Base-by-base conservation (phyloP, 2,329 filamentous ascomycete genomes). In the Clarireedia homoeocarpa region DNA sequence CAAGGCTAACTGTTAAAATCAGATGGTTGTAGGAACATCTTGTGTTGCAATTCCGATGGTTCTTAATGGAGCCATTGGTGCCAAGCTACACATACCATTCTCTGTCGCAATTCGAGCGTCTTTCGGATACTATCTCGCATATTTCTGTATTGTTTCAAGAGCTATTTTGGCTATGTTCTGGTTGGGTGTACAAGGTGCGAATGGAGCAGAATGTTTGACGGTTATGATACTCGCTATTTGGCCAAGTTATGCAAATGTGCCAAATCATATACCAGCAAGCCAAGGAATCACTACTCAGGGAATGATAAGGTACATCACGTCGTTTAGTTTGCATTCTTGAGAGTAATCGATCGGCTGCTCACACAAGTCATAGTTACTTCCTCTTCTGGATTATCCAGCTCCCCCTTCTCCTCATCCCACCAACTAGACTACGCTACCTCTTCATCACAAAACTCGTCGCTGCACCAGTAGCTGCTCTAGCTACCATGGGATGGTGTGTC, bases 171-270 rank as follows among this genome's bases (percentile, higher is more conserved):
- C 74, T 26, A 73, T 77, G 65, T 77, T 79, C 63, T 79, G 76
- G 85, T 81, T 86, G 53, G 82, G 83, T 0, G 84, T 87, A 48
- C 82, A 86, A 61, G 81, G 79, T 42, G 81, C 82, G 58, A 84
- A 84, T 60, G 83, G 84, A 0, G 82, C 78, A 0, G 78, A 80
- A 48, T 71, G 70, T 61, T 69, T 75, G 34, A 72, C 71, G 0
- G 69, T 72, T 56, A 74, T 78, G 63, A 65, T 77, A 27, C 68
- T 66, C 3, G 71, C 75, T 10, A 73, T 75, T 51, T 83, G 80
- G 77, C 81, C 82, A 0, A 77, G 74, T 9, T 84, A 81, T 61
- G 67, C 74, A 1, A 62, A 63, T 24, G 52, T 65, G 17, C 50
- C 52, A 10, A 65, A 65, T 57, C 55, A 60, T 26, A 73, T 84